phyloP scores from a whole-genome alignment of 2,329 filamentous ascomycete genomes.

The Cordyceps farinosa region DNA sequence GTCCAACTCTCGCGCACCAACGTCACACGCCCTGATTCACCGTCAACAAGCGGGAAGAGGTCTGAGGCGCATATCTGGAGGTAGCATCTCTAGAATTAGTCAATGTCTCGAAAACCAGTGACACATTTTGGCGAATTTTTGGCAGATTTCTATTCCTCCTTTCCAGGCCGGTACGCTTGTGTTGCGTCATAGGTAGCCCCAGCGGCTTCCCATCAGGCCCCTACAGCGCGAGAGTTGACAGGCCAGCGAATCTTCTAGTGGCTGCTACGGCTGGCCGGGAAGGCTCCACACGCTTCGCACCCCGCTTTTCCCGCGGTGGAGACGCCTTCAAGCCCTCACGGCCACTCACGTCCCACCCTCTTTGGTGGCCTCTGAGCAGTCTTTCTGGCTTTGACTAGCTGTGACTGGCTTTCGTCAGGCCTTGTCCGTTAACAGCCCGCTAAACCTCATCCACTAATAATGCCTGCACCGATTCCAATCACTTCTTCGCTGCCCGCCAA shows the following conservation, averaged over 20 bases:
- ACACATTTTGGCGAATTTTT: too few species aligned
- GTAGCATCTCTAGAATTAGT: too few species aligned
- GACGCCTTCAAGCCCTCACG: neutral
- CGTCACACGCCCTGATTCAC: too few species aligned
- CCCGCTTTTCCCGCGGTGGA: neutral
- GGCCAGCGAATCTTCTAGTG: constrained; percentile 26
- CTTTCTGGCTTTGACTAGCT: neutral
- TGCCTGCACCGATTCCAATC: neutral
- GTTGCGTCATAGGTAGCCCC: constrained; percentile 4
- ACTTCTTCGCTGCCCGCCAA: neutral
- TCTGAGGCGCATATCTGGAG: too few species aligned
- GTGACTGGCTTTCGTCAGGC: neutral
- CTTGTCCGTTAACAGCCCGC: neutral
- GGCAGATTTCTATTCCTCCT: too few species aligned
- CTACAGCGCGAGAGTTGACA: neutral
- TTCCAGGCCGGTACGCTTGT: too few species aligned
- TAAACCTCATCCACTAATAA: neutral
- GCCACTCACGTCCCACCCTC: neutral
- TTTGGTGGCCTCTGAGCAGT: neutral
- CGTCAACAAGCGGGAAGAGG: too few species aligned
- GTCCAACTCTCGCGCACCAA: too few species aligned
- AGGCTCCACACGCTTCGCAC: neutral
- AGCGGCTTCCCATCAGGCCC: neutral
- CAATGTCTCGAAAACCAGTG: too few species aligned
- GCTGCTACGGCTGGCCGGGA: constrained; percentile 9